A percentile compares a stretch with the other conserved stretches of the same genome.
phyloP scores from a whole-genome alignment of 2,329 filamentous ascomycete genomes.

The Whalleya microplaca region DNA sequence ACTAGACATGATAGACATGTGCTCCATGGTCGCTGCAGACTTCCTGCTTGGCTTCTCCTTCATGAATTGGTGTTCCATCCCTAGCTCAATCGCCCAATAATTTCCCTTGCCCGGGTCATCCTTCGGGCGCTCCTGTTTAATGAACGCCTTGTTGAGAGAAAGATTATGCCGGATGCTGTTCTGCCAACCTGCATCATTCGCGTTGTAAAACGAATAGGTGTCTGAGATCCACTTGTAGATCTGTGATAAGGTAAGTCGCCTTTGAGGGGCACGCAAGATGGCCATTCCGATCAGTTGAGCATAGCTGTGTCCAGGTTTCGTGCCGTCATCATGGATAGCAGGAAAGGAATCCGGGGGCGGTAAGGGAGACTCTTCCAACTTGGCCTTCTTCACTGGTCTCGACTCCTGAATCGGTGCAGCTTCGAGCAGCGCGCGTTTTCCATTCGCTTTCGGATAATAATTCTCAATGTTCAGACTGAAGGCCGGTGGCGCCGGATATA shows the following conservation, averaged over 20 bases:
- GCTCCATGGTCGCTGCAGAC: conserved; percentile 58
- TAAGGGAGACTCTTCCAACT: conserved; percentile 59
- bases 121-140: conserved; percentile 94
- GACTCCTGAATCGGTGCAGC: conserved; percentile 73
- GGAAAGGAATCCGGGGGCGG: conserved; percentile 82
- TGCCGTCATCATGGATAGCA: conserved; percentile 78
- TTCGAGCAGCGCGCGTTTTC: conserved; percentile 71
- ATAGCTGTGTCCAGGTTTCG: conserved; percentile 91
- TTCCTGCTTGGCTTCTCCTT: conserved; percentile 79
- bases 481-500: conserved; percentile 52
- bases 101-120: conserved; percentile 97
- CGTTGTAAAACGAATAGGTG: conserved; percentile 85
- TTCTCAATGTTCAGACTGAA: conserved; percentile 56
- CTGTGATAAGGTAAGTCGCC: conserved; percentile 85
- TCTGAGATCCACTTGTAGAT: conserved; percentile 99
- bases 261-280: conserved; percentile 81
- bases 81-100: conserved; percentile 93
- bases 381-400: conserved; percentile 69
- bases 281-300: conserved; percentile 96
- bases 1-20: conserved; percentile 60
- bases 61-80: conserved; percentile 86
- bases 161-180: conserved; percentile 99
- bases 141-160: conserved; percentile 93
- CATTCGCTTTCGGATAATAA: conserved; percentile 56
- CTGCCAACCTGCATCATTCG: conserved; percentile 89